Percentiles rank a stretch among this genome's conserved stretches.
These are phyloP conservation scores for Microbotryum lychnidis-dioicae DNA, from an alignment of 1,284 basidiomycete genomes.

Conservation along the genomic window DNA sequence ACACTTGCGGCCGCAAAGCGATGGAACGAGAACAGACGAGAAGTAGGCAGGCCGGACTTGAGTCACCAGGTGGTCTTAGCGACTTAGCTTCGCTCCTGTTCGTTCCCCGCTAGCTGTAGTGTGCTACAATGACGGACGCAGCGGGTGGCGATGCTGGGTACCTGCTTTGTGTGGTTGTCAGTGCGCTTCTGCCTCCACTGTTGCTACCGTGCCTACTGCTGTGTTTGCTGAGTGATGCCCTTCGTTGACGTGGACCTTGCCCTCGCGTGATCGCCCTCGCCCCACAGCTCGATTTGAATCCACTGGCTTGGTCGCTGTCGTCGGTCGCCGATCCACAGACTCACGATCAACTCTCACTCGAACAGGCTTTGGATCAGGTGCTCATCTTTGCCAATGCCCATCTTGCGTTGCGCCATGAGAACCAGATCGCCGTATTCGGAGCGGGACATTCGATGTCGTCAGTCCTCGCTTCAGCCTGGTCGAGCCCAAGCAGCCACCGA, in stretches of 20 bases:
- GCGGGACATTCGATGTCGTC: conserved; percentile 1
- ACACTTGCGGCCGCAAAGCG: too few relatives aligned
- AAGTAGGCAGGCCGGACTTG: too few relatives aligned
- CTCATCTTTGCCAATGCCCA: conserved; percentile 89
- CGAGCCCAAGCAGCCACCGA: background rate
- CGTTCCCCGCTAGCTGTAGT: too few relatives aligned
- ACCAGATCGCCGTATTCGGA: conserved; percentile 82
- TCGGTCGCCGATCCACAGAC: background rate
- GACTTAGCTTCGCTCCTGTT: too few relatives aligned
- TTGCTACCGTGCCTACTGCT: background rate
- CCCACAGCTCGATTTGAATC: conserved; percentile 36
- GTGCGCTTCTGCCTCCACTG: background rate
- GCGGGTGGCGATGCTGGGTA: conserved; percentile 15
- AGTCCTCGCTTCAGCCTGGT: background rate
- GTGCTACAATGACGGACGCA: background rate
- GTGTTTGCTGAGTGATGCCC: background rate
- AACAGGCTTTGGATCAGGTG: conserved; percentile 44
- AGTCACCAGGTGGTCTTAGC: too few relatives aligned
- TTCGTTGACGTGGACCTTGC: background rate
- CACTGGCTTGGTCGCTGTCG: conserved; percentile 32
- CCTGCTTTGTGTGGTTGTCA: conserved; percentile 25
- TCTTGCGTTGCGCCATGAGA: conserved; percentile 81
- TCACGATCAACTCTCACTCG: conserved; percentile 23
- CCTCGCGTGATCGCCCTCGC: background rate
- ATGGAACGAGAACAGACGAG: too few relatives aligned